Percentiles rank a stretch among this genome's conserved stretches.
phyloP scores from a whole-genome alignment of 495 filamentous ascomycete genomes.

The Penicillium crystallinum region DNA sequence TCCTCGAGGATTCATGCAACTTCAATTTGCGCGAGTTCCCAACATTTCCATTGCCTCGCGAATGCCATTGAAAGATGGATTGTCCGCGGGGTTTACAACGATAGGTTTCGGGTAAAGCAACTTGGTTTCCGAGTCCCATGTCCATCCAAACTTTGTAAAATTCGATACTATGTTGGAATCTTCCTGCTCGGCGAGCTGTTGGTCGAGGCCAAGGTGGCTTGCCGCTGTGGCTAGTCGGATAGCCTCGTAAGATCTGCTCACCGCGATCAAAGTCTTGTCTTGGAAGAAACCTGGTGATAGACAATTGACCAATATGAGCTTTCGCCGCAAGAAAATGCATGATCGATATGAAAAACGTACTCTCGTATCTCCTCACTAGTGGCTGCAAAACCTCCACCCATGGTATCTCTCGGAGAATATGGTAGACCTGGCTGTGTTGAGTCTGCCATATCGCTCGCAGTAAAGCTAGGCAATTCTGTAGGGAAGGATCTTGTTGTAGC shows the following conservation, averaged over 20 bases:
- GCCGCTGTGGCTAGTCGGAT: slow-evolving; percentile 44
- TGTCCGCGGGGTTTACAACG: slow-evolving; percentile 22
- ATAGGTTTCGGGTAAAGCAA: slow-evolving; percentile 39
- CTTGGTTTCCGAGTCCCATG: slow-evolving; percentile 35
- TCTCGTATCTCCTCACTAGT: slow-evolving; percentile 39
- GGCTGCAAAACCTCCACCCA: slow-evolving; percentile 40
- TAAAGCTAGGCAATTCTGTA: slow-evolving; percentile 43
- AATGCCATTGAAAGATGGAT: slow-evolving; percentile 22
- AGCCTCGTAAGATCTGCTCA: slow-evolving; percentile 46
- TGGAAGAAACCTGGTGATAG: slow-evolving; percentile 35
- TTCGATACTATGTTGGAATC: slow-evolving; percentile 33
- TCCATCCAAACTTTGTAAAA: slow-evolving; percentile 43
- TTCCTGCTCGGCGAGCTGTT: slow-evolving; percentile 23
- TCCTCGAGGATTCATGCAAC: not conserved
- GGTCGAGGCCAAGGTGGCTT: slow-evolving; percentile 42
- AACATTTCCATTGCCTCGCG: slow-evolving; percentile 34
- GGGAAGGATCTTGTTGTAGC: slow-evolving; percentile 32
- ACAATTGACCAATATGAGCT: slow-evolving; percentile 2
- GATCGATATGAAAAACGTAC: slow-evolving; percentile 19
- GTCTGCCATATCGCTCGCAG: slow-evolving; percentile 48
- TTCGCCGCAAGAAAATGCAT: not conserved
- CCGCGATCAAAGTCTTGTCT: slow-evolving; percentile 41
- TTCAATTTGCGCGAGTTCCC: slow-evolving; percentile 23
- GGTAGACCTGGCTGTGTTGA: slow-evolving; percentile 40
- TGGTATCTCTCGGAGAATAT: slow-evolving; percentile 33